A percentile compares a stretch with the other conserved stretches of the same genome.
These are phyloP conservation scores for Pholiota molesta DNA, from an alignment of 768 basidiomycete genomes.

Conservation along the genomic window DNA sequence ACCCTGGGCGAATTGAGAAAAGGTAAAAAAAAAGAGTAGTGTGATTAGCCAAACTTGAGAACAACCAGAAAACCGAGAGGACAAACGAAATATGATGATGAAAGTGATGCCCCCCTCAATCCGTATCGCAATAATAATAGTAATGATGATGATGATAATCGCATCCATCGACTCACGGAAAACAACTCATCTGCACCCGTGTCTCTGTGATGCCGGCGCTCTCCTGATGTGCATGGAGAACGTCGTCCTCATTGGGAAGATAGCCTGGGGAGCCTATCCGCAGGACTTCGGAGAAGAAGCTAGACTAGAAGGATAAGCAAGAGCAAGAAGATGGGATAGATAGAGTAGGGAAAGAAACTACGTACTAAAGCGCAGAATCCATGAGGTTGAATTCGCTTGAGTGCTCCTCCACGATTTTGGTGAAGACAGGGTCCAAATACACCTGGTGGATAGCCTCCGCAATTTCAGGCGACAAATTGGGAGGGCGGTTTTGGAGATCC, in stretches of 20 bases:
- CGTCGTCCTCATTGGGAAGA: conserved; percentile 85
- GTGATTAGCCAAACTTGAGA: neutral
- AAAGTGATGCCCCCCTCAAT: too few relatives aligned
- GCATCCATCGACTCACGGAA: conserved; percentile 45
- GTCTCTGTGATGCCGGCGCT: conserved; percentile 92
- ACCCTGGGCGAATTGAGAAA: conserved; percentile 39
- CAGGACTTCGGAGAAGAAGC: conserved; percentile 84
- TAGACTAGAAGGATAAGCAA: conserved; percentile 26
- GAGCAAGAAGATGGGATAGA: neutral
- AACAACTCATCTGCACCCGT: conserved; percentile 68
- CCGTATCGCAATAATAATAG: too few relatives aligned
- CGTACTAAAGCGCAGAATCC: conserved; percentile 92
- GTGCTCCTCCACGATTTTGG: conserved; percentile 56
- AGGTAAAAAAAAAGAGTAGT: neutral
- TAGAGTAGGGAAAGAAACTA: conserved; percentile 15
- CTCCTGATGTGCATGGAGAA: conserved; percentile 84
- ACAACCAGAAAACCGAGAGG: too few relatives aligned
- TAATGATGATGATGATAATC: too few relatives aligned
- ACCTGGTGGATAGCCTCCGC: conserved; percentile 69
- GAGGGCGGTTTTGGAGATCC: conserved; percentile 37
- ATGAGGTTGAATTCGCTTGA: conserved; percentile 86
- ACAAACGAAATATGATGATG: too few relatives aligned
- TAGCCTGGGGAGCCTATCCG: conserved; percentile 85
- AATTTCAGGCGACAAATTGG: conserved; percentile 57
- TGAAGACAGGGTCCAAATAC: conserved; percentile 70